phyloP scores from a whole-genome alignment of 805 yeast species.

The Ogataea wickerhamii region DNA sequence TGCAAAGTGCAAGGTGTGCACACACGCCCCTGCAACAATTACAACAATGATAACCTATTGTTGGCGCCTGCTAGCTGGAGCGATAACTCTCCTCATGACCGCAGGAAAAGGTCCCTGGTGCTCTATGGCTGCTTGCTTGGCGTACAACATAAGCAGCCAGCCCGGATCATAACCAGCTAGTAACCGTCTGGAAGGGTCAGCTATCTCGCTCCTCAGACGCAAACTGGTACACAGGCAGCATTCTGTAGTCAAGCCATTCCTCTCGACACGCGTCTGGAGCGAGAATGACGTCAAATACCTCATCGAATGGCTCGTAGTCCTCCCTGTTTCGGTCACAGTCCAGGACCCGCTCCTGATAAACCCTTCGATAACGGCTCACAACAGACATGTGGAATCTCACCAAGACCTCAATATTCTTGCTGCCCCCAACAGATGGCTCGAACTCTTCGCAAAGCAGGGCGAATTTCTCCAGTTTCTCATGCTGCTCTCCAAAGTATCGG shows the following conservation, averaged over 20 bases:
- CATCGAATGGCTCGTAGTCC: constrained; percentile 12
- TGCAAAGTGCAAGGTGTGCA: too few relatives aligned
- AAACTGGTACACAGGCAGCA: constrained; percentile 26
- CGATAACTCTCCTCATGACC: too few relatives aligned
- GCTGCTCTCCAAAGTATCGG: constrained; percentile 9
- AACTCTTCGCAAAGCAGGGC: constrained; percentile 14
- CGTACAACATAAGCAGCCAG: too few relatives aligned
- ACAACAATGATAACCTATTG: too few relatives aligned
- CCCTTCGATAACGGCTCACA: constrained; percentile 7
- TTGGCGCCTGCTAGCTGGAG: too few relatives aligned
- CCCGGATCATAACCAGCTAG: too few relatives aligned
- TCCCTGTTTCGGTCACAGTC: constrained; percentile 3
- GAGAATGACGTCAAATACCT: constrained; percentile 16
- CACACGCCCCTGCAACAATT: too few relatives aligned
- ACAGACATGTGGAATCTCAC: constrained; percentile 19
- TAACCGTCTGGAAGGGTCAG: too few relatives aligned
- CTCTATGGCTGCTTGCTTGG: too few relatives aligned
- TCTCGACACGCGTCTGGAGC: constrained; percentile 14
- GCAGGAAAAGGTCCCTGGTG: too few relatives aligned
- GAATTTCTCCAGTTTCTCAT: constrained; percentile 11
- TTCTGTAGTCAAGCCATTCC: constrained; percentile 20
- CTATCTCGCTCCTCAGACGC: background rate
- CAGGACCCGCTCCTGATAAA: constrained; percentile 4
- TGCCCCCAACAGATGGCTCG: constrained; percentile 17
- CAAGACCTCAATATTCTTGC: constrained; percentile 16